Evolutionary conservation across 768 basidiomycete species (phyloP), one percentile per base, ranked within the genome.

Genomic region (Trametes cinnabarina): DNA sequence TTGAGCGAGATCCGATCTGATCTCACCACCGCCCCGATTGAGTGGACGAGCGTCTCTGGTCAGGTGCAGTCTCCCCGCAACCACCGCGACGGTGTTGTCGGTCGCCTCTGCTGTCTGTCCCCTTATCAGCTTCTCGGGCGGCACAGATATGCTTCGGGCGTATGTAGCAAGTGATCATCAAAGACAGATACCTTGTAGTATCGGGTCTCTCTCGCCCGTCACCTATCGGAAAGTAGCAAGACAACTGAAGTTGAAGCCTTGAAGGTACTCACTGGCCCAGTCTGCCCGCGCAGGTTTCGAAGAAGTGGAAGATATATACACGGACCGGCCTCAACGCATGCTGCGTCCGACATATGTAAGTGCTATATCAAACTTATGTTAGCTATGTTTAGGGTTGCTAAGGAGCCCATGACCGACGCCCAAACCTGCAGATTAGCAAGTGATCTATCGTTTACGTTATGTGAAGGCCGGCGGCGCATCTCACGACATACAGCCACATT

Each of bases 401-500:
- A 34, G 58, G 43, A 53, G 52, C 39, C 34, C 51, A 48, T 39
- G 15, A 39, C 11, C 39, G 20, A 15, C 32, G 37, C 48, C 15
- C 25, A 26, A 19, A 48, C 23, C 35, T 37, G 50, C 50, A 47
- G 50, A 26, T 22, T 26, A 22, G 35, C 20, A 30, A 58, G 32
- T 47, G 51, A 48, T 48, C 37, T 43, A 53, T 53, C 51, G 53
- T 48, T 47, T 40, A 32, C 32, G 15, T 37, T 2, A 55, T 23
- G 32, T 20, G 30, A 34, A 34, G 30, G 20, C 28, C 58, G 42
- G 46, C 25, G 28, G 43, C 54, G 54, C 10, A 15, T 55, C 54
- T 34, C 54, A 55, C 54, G 54, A 55, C 37, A 47, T 55, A 55
- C 46, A 47, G 54, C 54, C 54, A 25, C 46, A n/a, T 28, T 43